Conservation (phyloP, 2,329 filamentous ascomycete species). For the Venturia aucupariae region DNA sequence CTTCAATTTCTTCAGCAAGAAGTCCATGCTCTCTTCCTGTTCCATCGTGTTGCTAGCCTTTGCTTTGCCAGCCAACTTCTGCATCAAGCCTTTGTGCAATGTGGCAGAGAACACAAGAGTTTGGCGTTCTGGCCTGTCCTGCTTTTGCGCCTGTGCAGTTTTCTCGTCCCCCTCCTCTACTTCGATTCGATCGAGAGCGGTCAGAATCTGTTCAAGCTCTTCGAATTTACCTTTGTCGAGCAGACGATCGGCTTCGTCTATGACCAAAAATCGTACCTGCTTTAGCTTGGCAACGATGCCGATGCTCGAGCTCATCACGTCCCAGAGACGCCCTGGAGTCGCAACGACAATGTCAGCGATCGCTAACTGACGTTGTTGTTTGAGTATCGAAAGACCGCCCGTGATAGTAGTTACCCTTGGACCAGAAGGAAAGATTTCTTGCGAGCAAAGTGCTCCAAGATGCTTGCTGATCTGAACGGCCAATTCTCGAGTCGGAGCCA, state of each 20-base stretch:
- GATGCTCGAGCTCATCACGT: slow-evolving; percentile 70
- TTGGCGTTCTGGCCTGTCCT: slow-evolving; percentile 49
- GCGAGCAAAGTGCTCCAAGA: slow-evolving; percentile 63
- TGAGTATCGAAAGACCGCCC: slow-evolving; percentile 86
- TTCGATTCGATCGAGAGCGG: slow-evolving; percentile 59
- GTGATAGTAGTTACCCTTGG: slow-evolving; percentile 73
- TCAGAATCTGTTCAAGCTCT: slow-evolving; percentile 81
- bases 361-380: slow-evolving; percentile 77
- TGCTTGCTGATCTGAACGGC: slow-evolving; percentile 86
- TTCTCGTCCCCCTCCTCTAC: slow-evolving; percentile 16
- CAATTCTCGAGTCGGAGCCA: slow-evolving; percentile 87
- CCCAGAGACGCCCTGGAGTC: slow-evolving; percentile 89
- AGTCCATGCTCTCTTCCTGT: slow-evolving; percentile 80
- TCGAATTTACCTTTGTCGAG: slow-evolving; percentile 92
- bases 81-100: slow-evolving; percentile 83
- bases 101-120: slow-evolving; percentile 96
- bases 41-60: slow-evolving; percentile 54
- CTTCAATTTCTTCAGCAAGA: slow-evolving; percentile 79
- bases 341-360: slow-evolving; percentile 88
- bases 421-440: slow-evolving; percentile 48
- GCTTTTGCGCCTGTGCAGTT: slow-evolving; percentile 11
- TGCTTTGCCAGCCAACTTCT: slow-evolving; percentile 68
- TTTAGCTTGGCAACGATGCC: slow-evolving; percentile 63
- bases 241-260: slow-evolving; percentile 90
- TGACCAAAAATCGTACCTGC: slow-evolving; percentile 69